Evolutionary conservation across 1,284 basidiomycete species (phyloP).

Genomic region (Ganoderma resinaceum): DNA sequence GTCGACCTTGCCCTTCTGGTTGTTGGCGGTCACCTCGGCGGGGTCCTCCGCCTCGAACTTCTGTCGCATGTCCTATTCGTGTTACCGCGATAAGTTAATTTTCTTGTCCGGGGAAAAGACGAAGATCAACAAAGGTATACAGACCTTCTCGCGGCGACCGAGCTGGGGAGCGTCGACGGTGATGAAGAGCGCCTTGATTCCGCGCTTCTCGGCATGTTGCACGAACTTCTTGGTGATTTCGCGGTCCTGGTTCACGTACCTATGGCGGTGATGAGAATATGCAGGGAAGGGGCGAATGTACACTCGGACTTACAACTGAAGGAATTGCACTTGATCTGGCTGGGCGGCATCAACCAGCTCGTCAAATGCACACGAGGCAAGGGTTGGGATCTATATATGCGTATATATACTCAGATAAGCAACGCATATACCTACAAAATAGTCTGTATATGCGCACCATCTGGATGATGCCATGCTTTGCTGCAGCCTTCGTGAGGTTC

Average conservation of each 20-base stretch:
- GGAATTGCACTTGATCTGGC: constrained; percentile 79
- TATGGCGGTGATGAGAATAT: too few species aligned
- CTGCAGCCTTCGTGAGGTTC: constrained; percentile 86
- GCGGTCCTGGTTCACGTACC: constrained; percentile 89
- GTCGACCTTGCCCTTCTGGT: constrained; percentile 54
- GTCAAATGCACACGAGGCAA: constrained; percentile 90
- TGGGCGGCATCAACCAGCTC: constrained; percentile 83
- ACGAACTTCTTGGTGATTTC: constrained; percentile 84
- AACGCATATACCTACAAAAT: not conserved
- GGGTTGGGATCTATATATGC: constrained; percentile 75
- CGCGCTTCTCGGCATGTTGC: constrained; percentile 82
- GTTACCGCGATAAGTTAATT: not conserved
- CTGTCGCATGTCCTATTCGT: constrained; percentile 84
- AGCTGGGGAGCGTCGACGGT: constrained; percentile 95
- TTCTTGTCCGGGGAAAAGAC: not conserved
- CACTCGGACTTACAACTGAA: constrained; percentile 62
- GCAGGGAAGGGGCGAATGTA: constrained; percentile 62
- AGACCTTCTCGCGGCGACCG: constrained; percentile 80
- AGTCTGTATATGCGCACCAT: constrained; percentile 62
- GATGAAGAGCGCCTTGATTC: constrained; percentile 88
- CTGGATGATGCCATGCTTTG: constrained; percentile 82
- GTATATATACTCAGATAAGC: not conserved
- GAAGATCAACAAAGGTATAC: not conserved
- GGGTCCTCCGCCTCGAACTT: constrained; percentile 69
- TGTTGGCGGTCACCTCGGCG: constrained; percentile 46